Conservation (phyloP, 148 eudicot species). For the Arbutus unedo region DNA sequence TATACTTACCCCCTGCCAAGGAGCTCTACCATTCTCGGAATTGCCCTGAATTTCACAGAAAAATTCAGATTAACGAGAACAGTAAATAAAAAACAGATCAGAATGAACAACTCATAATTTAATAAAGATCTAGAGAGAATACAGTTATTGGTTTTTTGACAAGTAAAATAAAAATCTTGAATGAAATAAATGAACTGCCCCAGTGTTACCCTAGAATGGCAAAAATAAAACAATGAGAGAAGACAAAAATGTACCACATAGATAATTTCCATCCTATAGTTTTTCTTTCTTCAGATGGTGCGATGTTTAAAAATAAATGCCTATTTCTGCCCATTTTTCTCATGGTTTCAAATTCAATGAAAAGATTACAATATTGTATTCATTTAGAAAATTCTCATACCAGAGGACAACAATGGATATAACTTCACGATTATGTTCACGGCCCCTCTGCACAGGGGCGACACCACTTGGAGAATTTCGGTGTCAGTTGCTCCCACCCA, state of each 20-base stretch:
- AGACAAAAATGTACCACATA: background rate
- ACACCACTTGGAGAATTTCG: background rate
- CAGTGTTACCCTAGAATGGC: background rate
- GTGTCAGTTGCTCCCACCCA: no score
- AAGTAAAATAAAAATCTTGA: background rate
- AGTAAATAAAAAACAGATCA: slow-evolving; percentile 5
- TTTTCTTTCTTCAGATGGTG: background rate
- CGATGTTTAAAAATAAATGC: background rate
- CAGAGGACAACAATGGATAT: background rate
- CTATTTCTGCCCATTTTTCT: background rate
- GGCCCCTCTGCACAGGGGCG: background rate
- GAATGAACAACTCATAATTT: background rate
- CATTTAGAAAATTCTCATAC: background rate
- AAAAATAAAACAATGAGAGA: background rate
- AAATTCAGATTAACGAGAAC: slow-evolving; percentile 6
- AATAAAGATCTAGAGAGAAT: background rate
- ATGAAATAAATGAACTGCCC: slow-evolving; percentile 1
- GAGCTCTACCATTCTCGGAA: slow-evolving; percentile 74
- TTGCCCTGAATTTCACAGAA: slow-evolving; percentile 52
- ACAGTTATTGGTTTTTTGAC: background rate
- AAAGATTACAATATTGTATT: background rate
- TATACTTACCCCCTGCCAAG: slow-evolving; percentile 85
- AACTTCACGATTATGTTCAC: background rate
- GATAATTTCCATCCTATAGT: background rate
- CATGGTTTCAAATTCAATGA: background rate